Base-by-base conservation (phyloP, 2,329 filamentous ascomycete species). In the Ophiocordyceps australis region DNA sequence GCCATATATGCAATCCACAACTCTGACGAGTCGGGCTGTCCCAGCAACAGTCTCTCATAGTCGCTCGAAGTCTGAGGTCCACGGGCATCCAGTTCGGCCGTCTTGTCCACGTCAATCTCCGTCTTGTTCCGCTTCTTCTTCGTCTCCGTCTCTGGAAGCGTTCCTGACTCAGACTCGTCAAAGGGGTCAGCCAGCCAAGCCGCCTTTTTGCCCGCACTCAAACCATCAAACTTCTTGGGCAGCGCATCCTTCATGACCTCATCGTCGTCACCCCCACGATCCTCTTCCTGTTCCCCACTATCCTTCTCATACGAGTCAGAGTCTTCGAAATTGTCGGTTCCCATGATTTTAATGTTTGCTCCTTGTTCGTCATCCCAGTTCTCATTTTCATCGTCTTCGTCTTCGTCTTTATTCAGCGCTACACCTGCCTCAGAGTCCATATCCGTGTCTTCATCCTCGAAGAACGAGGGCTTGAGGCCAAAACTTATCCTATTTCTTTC, bases 1-100 rank as follows among this genome's bases (percentile, higher is more conserved):
- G 85, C 83, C 82, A 98, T 95, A 55, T 98, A 98, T 36, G 81
- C 70, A 28, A 94, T 80, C 89, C 89, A 98, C 16, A 95, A 65
- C 33, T 76, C 62, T 1, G 86, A 91, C n/a, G 80, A 86, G 53
- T 95, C 83, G 3, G 89, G 83, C 46, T 92, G 79, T 29, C 83
- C 81, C 14, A 98, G 69, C 22, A 98, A 67, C 14, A 94, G 72
- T 38, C 89, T 76, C 54, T 98, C 91, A 48, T 83, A 98, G 50
- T 98, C 91, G 34, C 78, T 80, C 11, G 80, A 68, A 2, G 81
- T 86, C 46, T 91, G 83, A 3, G 89, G 89, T 1, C 86, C 86
- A 38, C 85, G 71, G 24, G 68, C 72, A 46, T 94, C 83, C 9
- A 98, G 68, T 39, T 93, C 80, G n/a, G 78, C 89, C 5, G 86